Evolutionary conservation across 441 rosid species (phyloP).

Genomic region (Erysimum cheiri): DNA sequence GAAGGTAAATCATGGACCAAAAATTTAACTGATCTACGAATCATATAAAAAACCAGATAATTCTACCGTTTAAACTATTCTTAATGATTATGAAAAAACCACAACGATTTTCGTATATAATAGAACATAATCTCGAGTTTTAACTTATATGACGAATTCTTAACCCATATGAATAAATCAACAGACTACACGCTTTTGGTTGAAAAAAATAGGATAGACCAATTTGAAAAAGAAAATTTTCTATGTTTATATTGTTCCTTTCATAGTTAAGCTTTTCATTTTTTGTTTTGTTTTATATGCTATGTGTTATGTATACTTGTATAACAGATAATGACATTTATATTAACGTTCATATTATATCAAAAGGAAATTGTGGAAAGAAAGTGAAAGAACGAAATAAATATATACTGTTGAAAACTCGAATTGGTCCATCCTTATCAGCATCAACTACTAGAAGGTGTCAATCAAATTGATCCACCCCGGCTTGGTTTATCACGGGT

Average conservation of each 20-base stretch:
- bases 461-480: conserved; percentile 22
- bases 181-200: no score
- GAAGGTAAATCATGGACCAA: no score
- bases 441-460: conserved; percentile 43
- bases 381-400: conserved; percentile 23
- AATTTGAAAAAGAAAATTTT: neutral
- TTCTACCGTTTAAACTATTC: no score
- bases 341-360: conserved; percentile 4
- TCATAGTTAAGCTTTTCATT: conserved; percentile 15
- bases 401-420: conserved; percentile 12
- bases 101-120: no score
- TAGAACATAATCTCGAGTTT: no score
- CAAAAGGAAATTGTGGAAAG: conserved; percentile 20
- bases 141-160: no score
- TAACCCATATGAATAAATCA: no score
- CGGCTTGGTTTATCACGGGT: conserved; percentile 28
- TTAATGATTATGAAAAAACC: no score
- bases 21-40: no score
- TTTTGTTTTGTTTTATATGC: conserved; percentile 23
- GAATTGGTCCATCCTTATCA: conserved; percentile 43
- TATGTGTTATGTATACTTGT: conserved; percentile 22
- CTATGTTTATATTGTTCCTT: neutral
- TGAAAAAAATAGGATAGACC: no score
- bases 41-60: no score
- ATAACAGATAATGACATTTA: conserved; percentile 26